These are phyloP conservation scores for Sequoiadendron giganteum DNA, from an alignment of 75 land plant species.

Conservation along the genomic window DNA sequence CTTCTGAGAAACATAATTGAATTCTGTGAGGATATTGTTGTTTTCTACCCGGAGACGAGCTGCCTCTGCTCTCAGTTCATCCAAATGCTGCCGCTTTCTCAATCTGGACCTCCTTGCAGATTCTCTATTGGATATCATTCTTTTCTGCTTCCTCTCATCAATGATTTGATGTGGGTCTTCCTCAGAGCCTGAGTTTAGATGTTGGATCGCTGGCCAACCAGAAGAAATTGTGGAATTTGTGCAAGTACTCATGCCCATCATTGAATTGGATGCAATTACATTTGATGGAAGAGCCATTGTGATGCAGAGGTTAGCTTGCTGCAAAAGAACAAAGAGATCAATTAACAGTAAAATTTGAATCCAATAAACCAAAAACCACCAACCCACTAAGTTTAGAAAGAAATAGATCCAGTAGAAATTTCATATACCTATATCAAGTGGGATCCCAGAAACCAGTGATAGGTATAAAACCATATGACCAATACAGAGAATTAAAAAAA, in stretches of 20 bases:
- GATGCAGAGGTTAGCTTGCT: neutral
- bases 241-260: constrained; percentile 1
- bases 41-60: constrained; percentile 63
- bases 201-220: constrained; percentile 1
- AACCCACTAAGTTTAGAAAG: neutral
- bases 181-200: constrained; percentile 51
- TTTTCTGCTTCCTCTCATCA: constrained; percentile 60
- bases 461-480: neutral
- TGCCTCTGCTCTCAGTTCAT: constrained; percentile 67
- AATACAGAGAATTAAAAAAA: neutral
- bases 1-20: constrained; percentile 53
- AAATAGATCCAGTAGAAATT: neutral
- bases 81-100: constrained; percentile 90
- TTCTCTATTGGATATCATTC: constrained; percentile 90
- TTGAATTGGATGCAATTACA: neutral
- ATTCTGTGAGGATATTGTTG: constrained; percentile 39
- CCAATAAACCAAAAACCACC: no score
- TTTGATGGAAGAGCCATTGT: constrained; percentile 2
- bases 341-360: neutral
- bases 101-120: constrained; percentile 86
- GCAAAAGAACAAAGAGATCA: neutral
- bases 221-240: constrained; percentile 11
- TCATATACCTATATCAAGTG: neutral
- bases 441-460: constrained; percentile 1
- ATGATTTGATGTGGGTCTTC: constrained; percentile 48